Evolutionary conservation across 805 yeast species (phyloP), one percentile per base, ranked within the genome.

Genomic region (Cyberlindnera maritima): DNA sequence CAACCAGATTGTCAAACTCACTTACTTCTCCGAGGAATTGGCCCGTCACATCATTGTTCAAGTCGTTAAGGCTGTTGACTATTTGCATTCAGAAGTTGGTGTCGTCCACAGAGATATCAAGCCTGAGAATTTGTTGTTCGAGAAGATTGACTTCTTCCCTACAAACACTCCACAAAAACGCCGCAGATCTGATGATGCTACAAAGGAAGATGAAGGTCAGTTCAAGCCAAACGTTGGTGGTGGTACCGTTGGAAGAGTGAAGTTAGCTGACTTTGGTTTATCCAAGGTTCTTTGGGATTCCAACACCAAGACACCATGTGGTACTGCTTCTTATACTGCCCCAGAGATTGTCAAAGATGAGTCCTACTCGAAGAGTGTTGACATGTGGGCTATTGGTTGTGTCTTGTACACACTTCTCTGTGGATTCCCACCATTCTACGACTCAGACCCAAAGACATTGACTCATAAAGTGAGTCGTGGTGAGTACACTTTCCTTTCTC

Each of bases 101-200:
- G 90, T 94, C 59, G 94, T 90, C 12, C 99, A 94, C 65, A 78
- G 98, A 46, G 99, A 94, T 62, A 87, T 94, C 53, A 94, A 94
- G 67, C 99, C 99, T 0, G 99, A 89, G 58, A 92, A 94, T 62
- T 81, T 92, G 46, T 68, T 92, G 40, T 72, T 92, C 50, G 96
- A 92, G 31, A 59, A 58, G 14, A 59, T 61, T 18, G 48, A 37
- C 31, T 44, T 41, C 41, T 21, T 48, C 41, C 47, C 51, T 11
- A 26, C 23, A 1, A 63, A 68, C 4, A 68, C 65, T 3, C 39
- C 36, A 13, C 39, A 26, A 21, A 32, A 35, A 20, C 43, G 45
- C 5, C 40, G 88, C 31, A 66, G 66, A 43, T 75, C 83, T 0
- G 89, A 83, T 57, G 87, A 81, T 31, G 40, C 39, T 11, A 63